Conservation (phyloP, 2,329 filamentous ascomycete species). For the Colletotrichum sp. region DNA sequence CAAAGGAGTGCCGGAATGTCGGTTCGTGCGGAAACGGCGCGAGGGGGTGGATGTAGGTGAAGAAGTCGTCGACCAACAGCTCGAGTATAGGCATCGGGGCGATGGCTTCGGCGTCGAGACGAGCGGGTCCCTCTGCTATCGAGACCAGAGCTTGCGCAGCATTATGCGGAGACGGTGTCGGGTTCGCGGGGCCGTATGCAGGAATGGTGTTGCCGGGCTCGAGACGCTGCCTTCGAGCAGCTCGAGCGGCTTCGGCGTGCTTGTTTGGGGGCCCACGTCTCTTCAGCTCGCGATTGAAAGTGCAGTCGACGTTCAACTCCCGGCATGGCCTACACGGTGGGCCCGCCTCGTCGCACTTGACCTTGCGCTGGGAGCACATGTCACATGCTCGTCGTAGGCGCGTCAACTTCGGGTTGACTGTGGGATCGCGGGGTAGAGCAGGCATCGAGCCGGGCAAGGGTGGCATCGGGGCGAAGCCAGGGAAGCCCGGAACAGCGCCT, state of each 20-base stretch:
- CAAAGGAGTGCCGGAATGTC: constrained; percentile 74
- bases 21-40: constrained; percentile 81
- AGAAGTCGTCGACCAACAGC: constrained; percentile 80
- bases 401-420: constrained; percentile 56
- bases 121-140: constrained; percentile 40
- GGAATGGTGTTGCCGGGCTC: constrained; percentile 30
- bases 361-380: constrained; percentile 67
- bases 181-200: constrained; percentile 7
- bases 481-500: not conserved
- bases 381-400: constrained; percentile 64
- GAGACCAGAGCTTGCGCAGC: constrained; percentile 55
- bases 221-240: constrained; percentile 52
- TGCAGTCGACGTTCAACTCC: constrained; percentile 63
- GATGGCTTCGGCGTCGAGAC: constrained; percentile 71
- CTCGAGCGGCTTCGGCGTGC: constrained; percentile 60
- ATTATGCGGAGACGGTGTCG: constrained; percentile 48
- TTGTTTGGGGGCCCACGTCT: constrained; percentile 65
- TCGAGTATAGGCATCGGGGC: constrained; percentile 72
- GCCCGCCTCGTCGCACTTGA: constrained; percentile 63
- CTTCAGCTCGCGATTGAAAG: constrained; percentile 62
- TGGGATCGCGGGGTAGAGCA: constrained; percentile 36
- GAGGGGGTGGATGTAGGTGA: constrained; percentile 80
- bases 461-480: constrained; percentile 3
- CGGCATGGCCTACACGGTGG: constrained; percentile 63
- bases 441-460: not conserved